Conservation (phyloP, 1,139 yeast genomes). For the Pneumocystis carinii region DNA sequence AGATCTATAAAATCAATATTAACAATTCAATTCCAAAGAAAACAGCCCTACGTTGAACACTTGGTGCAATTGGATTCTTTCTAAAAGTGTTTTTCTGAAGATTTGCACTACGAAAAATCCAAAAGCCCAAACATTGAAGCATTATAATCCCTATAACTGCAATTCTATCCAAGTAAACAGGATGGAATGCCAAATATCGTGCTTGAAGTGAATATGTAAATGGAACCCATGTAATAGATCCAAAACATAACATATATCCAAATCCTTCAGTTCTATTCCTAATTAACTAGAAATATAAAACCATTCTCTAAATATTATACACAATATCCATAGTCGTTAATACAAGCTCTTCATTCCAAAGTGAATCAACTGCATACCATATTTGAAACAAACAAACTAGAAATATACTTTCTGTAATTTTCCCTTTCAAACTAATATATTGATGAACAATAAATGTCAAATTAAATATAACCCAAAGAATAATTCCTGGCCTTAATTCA, state of each 20-base stretch:
- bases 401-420: constrained; percentile 55
- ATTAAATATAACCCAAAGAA: constrained; percentile 71
- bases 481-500: constrained; percentile 88
- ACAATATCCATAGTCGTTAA: constrained; percentile 90
- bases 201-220: constrained; percentile 80
- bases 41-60: constrained; percentile 26
- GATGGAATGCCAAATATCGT: constrained; percentile 58
- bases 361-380: constrained; percentile 81
- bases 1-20: constrained; percentile 24
- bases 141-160: constrained; percentile 28
- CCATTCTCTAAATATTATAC: neutral
- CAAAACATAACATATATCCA: constrained; percentile 90
- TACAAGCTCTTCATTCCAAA: constrained; percentile 75
- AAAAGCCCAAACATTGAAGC: constrained; percentile 48
- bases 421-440: constrained; percentile 40
- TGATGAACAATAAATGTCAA: constrained; percentile 71
- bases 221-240: constrained; percentile 89
- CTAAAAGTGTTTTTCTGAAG: constrained; percentile 73
- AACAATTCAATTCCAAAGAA: neutral
- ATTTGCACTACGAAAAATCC: constrained; percentile 72
- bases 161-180: constrained; percentile 39
- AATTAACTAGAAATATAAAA: neutral
- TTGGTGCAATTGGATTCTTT: constrained; percentile 44
- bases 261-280: constrained; percentile 60
- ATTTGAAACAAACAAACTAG: constrained; percentile 58